These are phyloP conservation scores for Xylaria castorea DNA, from an alignment of 495 filamentous ascomycete species.

Conservation along the genomic window DNA sequence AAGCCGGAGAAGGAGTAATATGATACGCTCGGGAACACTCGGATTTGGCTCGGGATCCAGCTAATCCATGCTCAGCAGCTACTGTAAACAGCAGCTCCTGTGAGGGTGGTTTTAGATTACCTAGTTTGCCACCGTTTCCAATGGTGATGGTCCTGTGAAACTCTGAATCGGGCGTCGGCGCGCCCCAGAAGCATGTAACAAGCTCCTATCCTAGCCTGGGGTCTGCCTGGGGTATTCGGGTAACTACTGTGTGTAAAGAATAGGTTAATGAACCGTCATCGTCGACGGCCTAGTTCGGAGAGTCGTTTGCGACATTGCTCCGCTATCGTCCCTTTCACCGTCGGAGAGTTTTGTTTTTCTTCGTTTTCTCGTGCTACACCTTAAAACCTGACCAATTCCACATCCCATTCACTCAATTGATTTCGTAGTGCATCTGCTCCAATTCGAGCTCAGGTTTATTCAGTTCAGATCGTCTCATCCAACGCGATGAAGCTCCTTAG, in stretches of 20 bases:
- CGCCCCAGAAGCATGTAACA: background rate
- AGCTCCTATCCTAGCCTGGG: background rate
- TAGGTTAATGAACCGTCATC: conserved; percentile 9
- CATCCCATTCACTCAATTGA: conserved; percentile 7
- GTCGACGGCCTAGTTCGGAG: background rate
- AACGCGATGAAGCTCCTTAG: conserved; percentile 41
- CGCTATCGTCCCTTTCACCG: conserved; percentile 5
- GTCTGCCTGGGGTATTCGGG: background rate
- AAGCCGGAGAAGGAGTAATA: background rate
- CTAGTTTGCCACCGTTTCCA: background rate
- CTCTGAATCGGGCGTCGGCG: background rate
- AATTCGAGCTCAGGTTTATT: conserved; percentile 3
- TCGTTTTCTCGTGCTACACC: background rate
- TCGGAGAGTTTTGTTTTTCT: background rate
- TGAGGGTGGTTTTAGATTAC: background rate
- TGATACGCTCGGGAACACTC: conserved; percentile 11
- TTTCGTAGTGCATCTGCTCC: conserved; percentile 2
- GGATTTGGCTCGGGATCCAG: conserved; percentile 11
- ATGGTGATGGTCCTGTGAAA: background rate
- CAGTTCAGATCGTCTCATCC: background rate
- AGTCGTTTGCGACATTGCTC: conserved; percentile 23
- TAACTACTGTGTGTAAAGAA: background rate
- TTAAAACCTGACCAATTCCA: background rate
- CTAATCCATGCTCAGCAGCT: background rate
- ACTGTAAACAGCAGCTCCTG: background rate